Conservation (phyloP, 1,284 basidiomycete species). For the Sparassis latifolia region DNA sequence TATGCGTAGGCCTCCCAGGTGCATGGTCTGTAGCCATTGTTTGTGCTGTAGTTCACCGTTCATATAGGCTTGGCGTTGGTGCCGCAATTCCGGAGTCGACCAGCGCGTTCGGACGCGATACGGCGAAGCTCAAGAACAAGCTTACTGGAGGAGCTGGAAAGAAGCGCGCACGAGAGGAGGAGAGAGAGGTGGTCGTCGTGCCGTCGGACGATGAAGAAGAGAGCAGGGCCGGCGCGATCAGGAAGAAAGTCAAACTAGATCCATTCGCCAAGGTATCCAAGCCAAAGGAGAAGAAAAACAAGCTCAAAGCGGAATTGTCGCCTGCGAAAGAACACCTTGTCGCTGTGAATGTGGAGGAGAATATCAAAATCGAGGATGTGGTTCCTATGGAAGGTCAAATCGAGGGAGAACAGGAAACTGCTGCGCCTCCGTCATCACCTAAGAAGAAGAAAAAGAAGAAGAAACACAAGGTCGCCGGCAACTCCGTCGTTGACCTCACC, state of each 20-base stretch:
- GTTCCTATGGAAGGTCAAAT: no score
- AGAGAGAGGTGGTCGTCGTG: slow-evolving; percentile 10
- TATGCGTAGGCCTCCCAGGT: slow-evolving; percentile 65
- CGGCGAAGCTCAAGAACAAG: slow-evolving; percentile 50
- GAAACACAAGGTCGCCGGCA: background rate
- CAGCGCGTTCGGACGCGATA: slow-evolving; percentile 35
- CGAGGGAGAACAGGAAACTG: no score
- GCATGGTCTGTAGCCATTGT: slow-evolving; percentile 8
- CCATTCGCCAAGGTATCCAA: slow-evolving; percentile 38
- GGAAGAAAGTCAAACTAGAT: slow-evolving; percentile 51
- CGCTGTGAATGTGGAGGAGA: background rate
- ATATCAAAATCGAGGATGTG: background rate
- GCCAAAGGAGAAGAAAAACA: slow-evolving; percentile 26
- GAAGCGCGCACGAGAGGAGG: slow-evolving; percentile 35
- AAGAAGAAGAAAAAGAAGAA: slow-evolving; percentile 7
- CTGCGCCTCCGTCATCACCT: background rate
- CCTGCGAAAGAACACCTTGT: background rate
- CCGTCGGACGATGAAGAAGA: slow-evolving; percentile 46
- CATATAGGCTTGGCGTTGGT: slow-evolving; percentile 60
- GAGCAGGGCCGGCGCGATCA: slow-evolving; percentile 47
- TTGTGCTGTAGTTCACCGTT: background rate
- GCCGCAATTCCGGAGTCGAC: slow-evolving; percentile 46
- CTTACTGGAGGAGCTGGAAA: slow-evolving; percentile 42
- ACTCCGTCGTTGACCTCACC: background rate
- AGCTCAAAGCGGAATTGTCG: background rate